phyloP scores from a whole-genome alignment of 768 basidiomycete species.

The Tulasnella sp. region DNA sequence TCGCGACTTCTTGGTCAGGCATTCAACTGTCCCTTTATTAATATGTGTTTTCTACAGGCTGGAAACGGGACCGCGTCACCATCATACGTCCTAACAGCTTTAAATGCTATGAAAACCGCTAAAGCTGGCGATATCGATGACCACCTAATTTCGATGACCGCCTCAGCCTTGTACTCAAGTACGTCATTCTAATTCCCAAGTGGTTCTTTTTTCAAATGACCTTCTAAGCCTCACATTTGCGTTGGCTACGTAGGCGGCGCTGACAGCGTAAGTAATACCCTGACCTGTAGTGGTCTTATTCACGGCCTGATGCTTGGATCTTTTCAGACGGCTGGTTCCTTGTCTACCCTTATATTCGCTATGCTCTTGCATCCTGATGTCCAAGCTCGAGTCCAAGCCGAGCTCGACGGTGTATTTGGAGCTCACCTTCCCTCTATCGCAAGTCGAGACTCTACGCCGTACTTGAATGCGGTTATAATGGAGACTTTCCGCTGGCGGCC shows the following conservation, averaged over 20 bases:
- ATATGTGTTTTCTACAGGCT: not conserved
- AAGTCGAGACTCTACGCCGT: constrained; percentile 4
- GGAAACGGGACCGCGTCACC: too few relatives aligned
- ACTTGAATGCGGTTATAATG: constrained; percentile 9
- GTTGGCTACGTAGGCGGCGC: not conserved
- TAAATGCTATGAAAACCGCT: too few relatives aligned
- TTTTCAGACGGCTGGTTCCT: not conserved
- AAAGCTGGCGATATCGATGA: too few relatives aligned
- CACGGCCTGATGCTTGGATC: too few relatives aligned
- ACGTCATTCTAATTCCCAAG: not conserved
- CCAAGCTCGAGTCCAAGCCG: constrained; percentile 6
- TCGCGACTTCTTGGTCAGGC: not conserved
- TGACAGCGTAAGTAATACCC: not conserved
- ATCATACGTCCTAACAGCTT: too few relatives aligned
- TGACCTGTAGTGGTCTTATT: not conserved
- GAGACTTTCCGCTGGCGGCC: constrained; percentile 7
- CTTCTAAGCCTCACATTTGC: not conserved
- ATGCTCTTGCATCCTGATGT: constrained; percentile 16
- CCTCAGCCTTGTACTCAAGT: too few relatives aligned
- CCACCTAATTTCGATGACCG: not conserved
- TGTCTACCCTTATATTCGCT: constrained; percentile 10
- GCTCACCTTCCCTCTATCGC: constrained; percentile 11
- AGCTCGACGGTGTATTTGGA: constrained; percentile 15
- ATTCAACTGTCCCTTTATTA: not conserved
- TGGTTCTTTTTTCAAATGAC: not conserved